A percentile compares a stretch with the other conserved stretches of the same genome.
phyloP scores from a whole-genome alignment of 1,284 basidiomycete genomes.

The Coniferiporia weirii region DNA sequence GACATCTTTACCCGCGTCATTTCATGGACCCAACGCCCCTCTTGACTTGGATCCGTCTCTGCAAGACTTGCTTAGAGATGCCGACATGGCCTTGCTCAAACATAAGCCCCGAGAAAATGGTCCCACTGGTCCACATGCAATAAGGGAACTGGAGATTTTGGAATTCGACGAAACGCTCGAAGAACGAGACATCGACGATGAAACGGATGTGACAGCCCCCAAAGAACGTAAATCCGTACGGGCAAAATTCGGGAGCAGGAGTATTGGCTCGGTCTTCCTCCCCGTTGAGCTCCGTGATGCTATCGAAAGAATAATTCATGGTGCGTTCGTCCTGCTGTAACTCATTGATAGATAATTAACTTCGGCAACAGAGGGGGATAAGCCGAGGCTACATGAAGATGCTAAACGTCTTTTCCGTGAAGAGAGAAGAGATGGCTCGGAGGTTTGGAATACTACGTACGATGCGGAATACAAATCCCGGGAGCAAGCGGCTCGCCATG shows the following conservation, averaged over 20 bases:
- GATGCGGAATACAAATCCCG: constrained; percentile 54
- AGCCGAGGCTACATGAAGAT: constrained; percentile 57
- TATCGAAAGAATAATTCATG: constrained; percentile 52
- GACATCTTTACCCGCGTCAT: not conserved
- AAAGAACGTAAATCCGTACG: constrained; percentile 72
- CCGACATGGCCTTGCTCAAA: constrained; percentile 55
- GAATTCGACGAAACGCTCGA: constrained; percentile 27
- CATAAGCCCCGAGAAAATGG: constrained; percentile 31
- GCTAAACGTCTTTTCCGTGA: constrained; percentile 62
- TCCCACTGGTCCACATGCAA: constrained; percentile 9
- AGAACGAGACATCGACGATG: constrained; percentile 25
- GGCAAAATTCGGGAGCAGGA: constrained; percentile 69
- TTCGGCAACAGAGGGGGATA: constrained; percentile 49
- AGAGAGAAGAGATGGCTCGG: constrained; percentile 28
- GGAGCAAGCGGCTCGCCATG: constrained; percentile 51
- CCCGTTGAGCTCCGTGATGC: constrained; percentile 63
- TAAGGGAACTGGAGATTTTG: constrained; percentile 52
- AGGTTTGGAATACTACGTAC: constrained; percentile 49
- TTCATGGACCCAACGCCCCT: constrained; percentile 36
- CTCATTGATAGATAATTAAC: constrained; percentile 13
- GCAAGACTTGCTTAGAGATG: constrained; percentile 53
- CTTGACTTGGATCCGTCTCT: constrained; percentile 61
- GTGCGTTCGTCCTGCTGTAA: constrained; percentile 32
- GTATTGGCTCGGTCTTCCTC: constrained; percentile 63
- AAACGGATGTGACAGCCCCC: constrained; percentile 28